Conservation (phyloP, 768 basidiomycete genomes). For the Lactarius sanguifluus region DNA sequence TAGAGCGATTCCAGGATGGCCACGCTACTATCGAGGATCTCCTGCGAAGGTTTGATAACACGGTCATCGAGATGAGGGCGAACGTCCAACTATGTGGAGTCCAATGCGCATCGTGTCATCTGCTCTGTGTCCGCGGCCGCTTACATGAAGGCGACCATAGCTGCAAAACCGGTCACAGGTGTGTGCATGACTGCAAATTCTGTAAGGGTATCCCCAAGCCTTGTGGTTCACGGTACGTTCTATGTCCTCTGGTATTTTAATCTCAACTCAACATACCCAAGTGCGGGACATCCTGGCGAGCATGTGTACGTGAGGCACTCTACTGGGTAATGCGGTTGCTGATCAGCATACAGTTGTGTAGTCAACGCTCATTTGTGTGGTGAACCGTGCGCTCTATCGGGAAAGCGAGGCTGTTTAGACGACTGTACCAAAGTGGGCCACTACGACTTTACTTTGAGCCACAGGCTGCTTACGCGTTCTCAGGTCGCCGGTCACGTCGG, state of each 20-base stretch:
- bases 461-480: neutral
- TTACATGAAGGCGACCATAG: constrained; percentile 49
- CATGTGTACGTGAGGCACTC: constrained; percentile 58
- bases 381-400: constrained; percentile 45
- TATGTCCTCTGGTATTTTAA: neutral
- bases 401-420: constrained; percentile 50
- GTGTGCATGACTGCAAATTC: constrained; percentile 46
- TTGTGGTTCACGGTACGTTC: constrained; percentile 51
- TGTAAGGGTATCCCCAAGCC: constrained; percentile 36
- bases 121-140: constrained; percentile 48
- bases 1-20: constrained; percentile 45
- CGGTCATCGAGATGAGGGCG: constrained; percentile 46
- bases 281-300: constrained; percentile 57
- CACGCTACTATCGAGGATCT: constrained; percentile 49
- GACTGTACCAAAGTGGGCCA: constrained; percentile 51
- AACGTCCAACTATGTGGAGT: constrained; percentile 50
- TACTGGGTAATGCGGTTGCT: neutral
- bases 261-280: constrained; percentile 29
- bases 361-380: constrained; percentile 56
- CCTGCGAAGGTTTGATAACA: constrained; percentile 43
- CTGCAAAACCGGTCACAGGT: constrained; percentile 52
- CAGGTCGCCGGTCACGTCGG: constrained; percentile 51
- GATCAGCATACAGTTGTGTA: constrained; percentile 45
- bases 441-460: neutral
- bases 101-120: constrained; percentile 48